phyloP scores from a whole-genome alignment of 192 early-diverging fungal species.

The Dimargaris verticillata region DNA sequence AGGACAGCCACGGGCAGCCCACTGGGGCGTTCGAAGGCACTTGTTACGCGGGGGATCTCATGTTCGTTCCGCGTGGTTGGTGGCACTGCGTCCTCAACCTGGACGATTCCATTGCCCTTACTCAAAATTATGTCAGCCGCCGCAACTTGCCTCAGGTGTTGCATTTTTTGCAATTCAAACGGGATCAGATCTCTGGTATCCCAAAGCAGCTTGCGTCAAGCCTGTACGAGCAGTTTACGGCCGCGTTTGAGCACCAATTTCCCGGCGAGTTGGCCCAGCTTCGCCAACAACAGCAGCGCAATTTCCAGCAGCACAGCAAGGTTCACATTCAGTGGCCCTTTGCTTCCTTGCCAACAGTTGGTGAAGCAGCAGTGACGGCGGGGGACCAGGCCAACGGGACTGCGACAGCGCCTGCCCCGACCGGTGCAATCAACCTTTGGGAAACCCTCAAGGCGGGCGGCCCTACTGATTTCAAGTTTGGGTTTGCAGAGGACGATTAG shows the following conservation, averaged over 20 bases:
- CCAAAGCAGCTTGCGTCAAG: constrained; percentile 15
- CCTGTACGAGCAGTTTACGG: constrained; percentile 30
- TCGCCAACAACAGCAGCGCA: not conserved
- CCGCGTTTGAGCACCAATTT: constrained; percentile 14
- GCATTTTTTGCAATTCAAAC: constrained; percentile 26
- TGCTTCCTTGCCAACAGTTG: not conserved
- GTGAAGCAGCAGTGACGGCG: not conserved
- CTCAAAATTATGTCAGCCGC: constrained; percentile 53
- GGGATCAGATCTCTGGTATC: constrained; percentile 32
- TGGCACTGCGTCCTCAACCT: constrained; percentile 63
- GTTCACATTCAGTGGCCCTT: not conserved
- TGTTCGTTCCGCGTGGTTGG: constrained; percentile 58
- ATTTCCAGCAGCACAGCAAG: not conserved
- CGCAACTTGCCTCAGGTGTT: constrained; percentile 35
- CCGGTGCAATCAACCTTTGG: not conserved
- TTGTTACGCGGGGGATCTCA: constrained; percentile 45
- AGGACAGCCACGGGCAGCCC: constrained; percentile 4
- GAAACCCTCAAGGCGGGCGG: not conserved
- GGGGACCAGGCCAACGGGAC: not conserved
- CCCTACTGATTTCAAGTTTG: not conserved
- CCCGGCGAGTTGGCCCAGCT: not conserved
- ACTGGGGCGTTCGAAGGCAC: constrained; percentile 37
- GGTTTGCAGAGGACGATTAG: not conserved
- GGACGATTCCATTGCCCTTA: constrained; percentile 46
- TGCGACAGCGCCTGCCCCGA: not conserved